Evolutionary conservation across 805 yeast genomes (phyloP).

Genomic region (Candida quercuum): DNA sequence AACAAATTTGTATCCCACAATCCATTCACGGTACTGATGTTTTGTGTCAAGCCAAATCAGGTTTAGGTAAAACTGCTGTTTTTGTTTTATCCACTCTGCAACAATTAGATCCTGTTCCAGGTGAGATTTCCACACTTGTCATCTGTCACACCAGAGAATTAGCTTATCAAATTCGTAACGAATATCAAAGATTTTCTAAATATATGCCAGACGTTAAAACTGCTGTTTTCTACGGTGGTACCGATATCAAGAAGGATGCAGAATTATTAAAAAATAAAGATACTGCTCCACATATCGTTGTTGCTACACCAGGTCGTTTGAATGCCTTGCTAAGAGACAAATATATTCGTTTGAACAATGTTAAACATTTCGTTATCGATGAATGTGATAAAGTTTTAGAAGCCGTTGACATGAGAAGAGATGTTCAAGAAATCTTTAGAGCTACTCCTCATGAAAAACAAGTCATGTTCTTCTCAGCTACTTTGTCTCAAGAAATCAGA

Average conservation of each 20-base stretch:
- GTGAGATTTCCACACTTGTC: slow-evolving; percentile 91
- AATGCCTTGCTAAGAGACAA: slow-evolving; percentile 92
- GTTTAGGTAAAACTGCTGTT: slow-evolving; percentile 98
- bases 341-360: slow-evolving; percentile 76
- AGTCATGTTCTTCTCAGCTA: slow-evolving; percentile 99
- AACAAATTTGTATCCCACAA: slow-evolving; percentile 97
- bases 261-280: slow-evolving; percentile 88
- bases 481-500: slow-evolving; percentile 88
- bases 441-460: slow-evolving; percentile 97
- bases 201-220: slow-evolving; percentile 98
- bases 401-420: slow-evolving; percentile 91
- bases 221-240: slow-evolving; percentile 96
- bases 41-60: slow-evolving; percentile 98
- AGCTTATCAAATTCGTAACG: slow-evolving; percentile 97
- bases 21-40: slow-evolving; percentile 97
- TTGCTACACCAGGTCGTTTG: slow-evolving; percentile 97
- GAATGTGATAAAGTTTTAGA: slow-evolving; percentile 99
- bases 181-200: slow-evolving; percentile 94
- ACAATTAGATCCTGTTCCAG: slow-evolving; percentile 95
- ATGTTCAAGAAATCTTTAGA: slow-evolving; percentile 96
- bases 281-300: slow-evolving; percentile 93
- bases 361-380: slow-evolving; percentile 92
- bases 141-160: slow-evolving; percentile 98
- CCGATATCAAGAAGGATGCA: slow-evolving; percentile 76
- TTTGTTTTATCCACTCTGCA: slow-evolving; percentile 93